phyloP scores from a whole-genome alignment of 768 basidiomycete genomes.

The Panus rudis region DNA sequence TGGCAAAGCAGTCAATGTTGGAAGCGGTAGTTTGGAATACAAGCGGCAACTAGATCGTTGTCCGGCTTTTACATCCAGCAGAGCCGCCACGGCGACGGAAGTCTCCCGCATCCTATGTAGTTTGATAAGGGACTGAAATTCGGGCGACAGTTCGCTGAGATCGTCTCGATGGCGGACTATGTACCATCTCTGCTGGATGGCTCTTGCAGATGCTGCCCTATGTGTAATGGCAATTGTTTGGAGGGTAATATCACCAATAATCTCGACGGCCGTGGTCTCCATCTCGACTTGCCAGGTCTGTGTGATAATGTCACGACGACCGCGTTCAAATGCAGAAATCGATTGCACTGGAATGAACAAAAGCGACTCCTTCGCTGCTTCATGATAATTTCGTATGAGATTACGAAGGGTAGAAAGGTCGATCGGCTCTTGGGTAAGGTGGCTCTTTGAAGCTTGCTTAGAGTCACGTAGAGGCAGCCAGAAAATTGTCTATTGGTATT shows the following conservation, averaged over 20 bases:
- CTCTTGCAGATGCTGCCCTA: neutral
- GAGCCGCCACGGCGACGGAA: slow-evolving; percentile 20
- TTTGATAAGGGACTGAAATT: neutral
- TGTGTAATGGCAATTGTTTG: neutral
- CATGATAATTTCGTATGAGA: neutral
- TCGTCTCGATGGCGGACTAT: neutral
- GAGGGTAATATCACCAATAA: neutral
- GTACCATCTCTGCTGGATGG: neutral
- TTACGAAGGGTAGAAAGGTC: neutral
- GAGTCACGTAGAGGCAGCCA: neutral
- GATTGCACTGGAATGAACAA: neutral
- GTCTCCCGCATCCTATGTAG: neutral
- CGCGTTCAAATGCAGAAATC: neutral
- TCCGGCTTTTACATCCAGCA: neutral
- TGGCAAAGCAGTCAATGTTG: slow-evolving; percentile 32
- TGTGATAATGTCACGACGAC: neutral
- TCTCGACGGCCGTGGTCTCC: neutral
- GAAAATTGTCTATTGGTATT: neutral
- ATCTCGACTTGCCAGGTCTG: too few relatives aligned
- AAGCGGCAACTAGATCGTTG: slow-evolving; percentile 2
- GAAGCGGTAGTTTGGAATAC: slow-evolving; percentile 29
- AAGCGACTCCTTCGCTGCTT: neutral
- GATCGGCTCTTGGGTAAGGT: neutral
- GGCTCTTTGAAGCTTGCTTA: neutral
- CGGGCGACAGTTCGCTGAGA: neutral